These are phyloP conservation scores for Stereum hirsutum DNA, from an alignment of 1,284 basidiomycete genomes.

Conservation along the genomic window DNA sequence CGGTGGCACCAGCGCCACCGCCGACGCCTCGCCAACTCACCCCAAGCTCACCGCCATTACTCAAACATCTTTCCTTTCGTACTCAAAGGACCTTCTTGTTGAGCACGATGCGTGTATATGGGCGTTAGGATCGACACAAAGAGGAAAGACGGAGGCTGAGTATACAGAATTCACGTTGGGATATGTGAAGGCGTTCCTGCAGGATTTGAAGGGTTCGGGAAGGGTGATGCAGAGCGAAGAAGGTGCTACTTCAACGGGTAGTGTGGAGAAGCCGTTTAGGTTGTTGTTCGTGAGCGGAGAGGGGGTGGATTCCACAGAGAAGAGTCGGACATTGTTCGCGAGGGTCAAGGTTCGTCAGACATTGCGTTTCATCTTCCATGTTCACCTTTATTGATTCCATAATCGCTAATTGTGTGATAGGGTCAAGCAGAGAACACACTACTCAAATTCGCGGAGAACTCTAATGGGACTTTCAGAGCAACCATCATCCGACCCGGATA, in stretches of 20 bases:
- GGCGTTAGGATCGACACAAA: constrained; percentile 25
- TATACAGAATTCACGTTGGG: constrained; percentile 29
- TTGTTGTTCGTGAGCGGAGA: constrained; percentile 27
- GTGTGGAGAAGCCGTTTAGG: constrained; percentile 18
- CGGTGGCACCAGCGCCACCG: constrained; percentile 14
- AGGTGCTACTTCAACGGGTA: too few species aligned
- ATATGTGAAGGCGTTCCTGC: constrained; percentile 22
- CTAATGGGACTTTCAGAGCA: constrained; percentile 10
- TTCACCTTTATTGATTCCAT: not conserved
- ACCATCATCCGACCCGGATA: constrained; percentile 21
- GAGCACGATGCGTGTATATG: constrained; percentile 31
- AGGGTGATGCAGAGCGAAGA: too few species aligned
- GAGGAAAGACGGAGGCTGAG: constrained; percentile 25
- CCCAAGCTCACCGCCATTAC: constrained; percentile 23
- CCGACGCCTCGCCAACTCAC: constrained; percentile 19
- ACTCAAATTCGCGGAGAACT: constrained; percentile 4
- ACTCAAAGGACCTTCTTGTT: constrained; percentile 24
- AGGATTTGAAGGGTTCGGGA: constrained; percentile 21
- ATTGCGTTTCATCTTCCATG: not conserved
- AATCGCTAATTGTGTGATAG: constrained; percentile 8
- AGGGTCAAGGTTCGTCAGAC: constrained; percentile 22
- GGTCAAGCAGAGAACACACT: constrained; percentile 20
- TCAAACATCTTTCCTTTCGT: constrained; percentile 25
- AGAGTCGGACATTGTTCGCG: constrained; percentile 20
- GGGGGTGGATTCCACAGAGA: constrained; percentile 21